These are phyloP conservation scores for Solanum okadae DNA, from an alignment of 257 asterid genomes.

Conservation along the genomic window DNA sequence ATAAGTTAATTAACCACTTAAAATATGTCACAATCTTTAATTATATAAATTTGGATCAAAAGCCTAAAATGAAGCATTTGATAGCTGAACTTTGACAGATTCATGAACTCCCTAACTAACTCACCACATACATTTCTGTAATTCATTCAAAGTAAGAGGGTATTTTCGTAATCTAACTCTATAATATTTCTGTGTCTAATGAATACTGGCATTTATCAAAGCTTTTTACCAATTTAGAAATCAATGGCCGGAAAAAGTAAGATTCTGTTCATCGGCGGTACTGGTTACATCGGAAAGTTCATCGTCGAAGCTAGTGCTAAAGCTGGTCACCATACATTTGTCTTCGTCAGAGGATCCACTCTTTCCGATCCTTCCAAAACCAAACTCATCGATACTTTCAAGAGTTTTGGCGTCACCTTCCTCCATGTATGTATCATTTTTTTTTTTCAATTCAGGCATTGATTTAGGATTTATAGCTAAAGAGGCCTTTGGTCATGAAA, in stretches of 20 bases:
- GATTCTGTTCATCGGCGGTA: conserved; percentile 79
- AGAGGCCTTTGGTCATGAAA: neutral
- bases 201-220: neutral
- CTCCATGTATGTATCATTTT: conserved; percentile 28
- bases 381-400: conserved; percentile 43
- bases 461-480: neutral
- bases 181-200: neutral
- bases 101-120: neutral
- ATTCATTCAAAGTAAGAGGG: neutral
- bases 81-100: neutral
- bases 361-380: conserved; percentile 52
- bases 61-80: neutral
- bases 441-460: neutral
- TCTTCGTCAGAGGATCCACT: conserved; percentile 40
- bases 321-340: conserved; percentile 70
- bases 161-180: neutral
- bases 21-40: neutral
- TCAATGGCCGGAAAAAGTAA: conserved; percentile 65
- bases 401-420: conserved; percentile 44
- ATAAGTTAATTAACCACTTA: neutral
- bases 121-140: neutral
- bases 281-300: conserved; percentile 72
- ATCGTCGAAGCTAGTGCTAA: conserved; percentile 57
- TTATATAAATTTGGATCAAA: neutral
- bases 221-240: neutral